phyloP scores from a whole-genome alignment of 2,329 filamentous ascomycete species.

The Sporothrix euskadiensis region DNA sequence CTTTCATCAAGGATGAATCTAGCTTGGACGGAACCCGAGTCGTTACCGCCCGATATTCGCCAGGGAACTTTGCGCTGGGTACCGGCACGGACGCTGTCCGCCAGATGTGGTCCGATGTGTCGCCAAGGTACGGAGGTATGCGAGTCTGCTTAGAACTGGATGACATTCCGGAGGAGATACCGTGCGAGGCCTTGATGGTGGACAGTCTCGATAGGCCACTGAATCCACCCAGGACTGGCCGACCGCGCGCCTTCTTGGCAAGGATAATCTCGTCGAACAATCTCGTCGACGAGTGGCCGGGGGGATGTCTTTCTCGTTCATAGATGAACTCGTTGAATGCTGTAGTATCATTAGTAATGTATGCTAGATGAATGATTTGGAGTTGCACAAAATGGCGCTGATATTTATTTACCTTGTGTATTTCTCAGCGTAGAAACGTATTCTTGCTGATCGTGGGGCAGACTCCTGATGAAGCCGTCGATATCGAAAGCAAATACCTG shows the following conservation, averaged over 20 bases:
- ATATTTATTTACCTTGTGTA: constrained; percentile 62
- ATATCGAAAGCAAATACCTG: constrained; percentile 66
- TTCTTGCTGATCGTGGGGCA: constrained; percentile 66
- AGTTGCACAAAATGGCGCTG: not conserved
- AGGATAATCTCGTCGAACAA: constrained; percentile 84
- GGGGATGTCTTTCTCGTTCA: constrained; percentile 67
- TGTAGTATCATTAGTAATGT: constrained; percentile 36
- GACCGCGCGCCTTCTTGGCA: constrained; percentile 70
- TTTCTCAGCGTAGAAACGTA: constrained; percentile 65
- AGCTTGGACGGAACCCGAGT: constrained; percentile 76
- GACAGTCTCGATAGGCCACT: constrained; percentile 56
- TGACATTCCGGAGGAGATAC: constrained; percentile 47
- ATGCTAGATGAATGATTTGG: not conserved
- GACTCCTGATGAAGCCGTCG: constrained; percentile 63
- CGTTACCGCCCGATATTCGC: constrained; percentile 61
- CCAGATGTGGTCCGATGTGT: constrained; percentile 79
- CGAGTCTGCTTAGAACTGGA: constrained; percentile 41
- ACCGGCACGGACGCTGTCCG: constrained; percentile 63
- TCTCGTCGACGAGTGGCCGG: constrained; percentile 65
- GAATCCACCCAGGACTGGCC: constrained; percentile 61
- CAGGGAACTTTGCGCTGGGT: constrained; percentile 61
- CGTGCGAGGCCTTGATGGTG: constrained; percentile 59
- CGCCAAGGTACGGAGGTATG: constrained; percentile 63
- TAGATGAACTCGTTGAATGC: constrained; percentile 84
- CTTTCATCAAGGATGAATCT: constrained; percentile 84